Evolutionary conservation across 805 yeast genomes (phyloP), one percentile per base, ranked within the genome.

Genomic region (Candida andamanensis): DNA sequence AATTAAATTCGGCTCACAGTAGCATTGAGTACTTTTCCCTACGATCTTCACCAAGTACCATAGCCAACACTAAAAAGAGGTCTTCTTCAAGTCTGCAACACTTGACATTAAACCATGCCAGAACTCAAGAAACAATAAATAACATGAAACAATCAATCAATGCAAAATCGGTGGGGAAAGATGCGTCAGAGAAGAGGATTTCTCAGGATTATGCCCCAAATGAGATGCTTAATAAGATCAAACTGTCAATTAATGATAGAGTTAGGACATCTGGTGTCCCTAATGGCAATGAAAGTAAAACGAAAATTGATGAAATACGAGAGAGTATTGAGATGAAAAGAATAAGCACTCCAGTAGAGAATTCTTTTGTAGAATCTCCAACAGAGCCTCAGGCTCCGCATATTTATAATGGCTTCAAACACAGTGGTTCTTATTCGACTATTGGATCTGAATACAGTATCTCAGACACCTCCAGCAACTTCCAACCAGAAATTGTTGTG

Each of bases 311-410:
- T 17, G 63, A 55, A 26, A 47, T 63, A 25, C 46, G 69, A 32
- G 60, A 58, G 17, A 52, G 62, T 28, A 53, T 65, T 22, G 67
- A 64, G 27, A 54, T 43, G 54, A 55, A 58, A 29, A 40, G 62
- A 14, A 40, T 53, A n/a, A 35, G 37, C 15, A 48, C 60, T 3
- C 15, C 29, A 12, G 28, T 29, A 9, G 20, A 17, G 21, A 28
- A 19, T 7, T 22, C 28, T 7, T n/a, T 35, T 11, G 41, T 35
- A 24, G 28, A 32, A 4, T 17, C 26, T 11, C n/a, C n/a, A n/a
- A n/a, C n/a, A n/a, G n/a, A n/a, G n/a, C n/a, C n/a, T n/a, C n/a
- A n/a, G n/a, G n/a, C n/a, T n/a, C n/a, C n/a, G n/a, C n/a, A n/a
- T n/a, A n/a, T n/a, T n/a, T n/a, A n/a, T n/a, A n/a, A n/a, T n/a